Base-by-base conservation (phyloP, 2,329 filamentous ascomycete species). In the Bipolaris sorokiniana region DNA sequence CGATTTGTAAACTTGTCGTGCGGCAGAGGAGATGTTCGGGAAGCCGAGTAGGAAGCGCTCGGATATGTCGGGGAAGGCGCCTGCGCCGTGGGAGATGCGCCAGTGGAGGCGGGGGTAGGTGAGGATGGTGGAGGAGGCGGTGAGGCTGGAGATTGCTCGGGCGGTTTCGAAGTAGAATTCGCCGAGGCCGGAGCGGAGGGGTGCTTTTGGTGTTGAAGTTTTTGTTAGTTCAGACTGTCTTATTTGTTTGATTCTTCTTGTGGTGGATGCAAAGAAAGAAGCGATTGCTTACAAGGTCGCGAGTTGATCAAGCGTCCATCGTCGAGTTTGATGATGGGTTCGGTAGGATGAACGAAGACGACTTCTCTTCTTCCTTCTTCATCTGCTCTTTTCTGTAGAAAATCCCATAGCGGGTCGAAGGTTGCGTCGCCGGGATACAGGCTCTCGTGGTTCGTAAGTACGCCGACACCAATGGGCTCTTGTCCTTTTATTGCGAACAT, bases 111-210 rank as follows among this genome's bases (percentile, higher is more conserved):
- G 64, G 0, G 71, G 72, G 51, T 64, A 73, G 22, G 65, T 67
- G 38, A 67, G 53, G 16, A 75, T 67, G 0, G 72, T 70, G 7
- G 58, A 53, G 7, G 61, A 61, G 5, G 73, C 72, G 0, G 71
- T 76, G 13, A 76, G 66, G 28, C 67, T 71, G 1, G 70, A 74
- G 26, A 76, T 66, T 16, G 73, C 73, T 9, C 74, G 63, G 1
- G 73, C 74, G 5, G 72, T 76, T 49, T 76, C 74, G 46, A 75
- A 76, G 58, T 76, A 76, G 49, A 76, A 75, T 26, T 76, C 74
- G 5, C 72, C 73, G 0, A 76, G 59, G 11, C 73, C 74, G 3
- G 72, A 71, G 5, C 73, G 67, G 1, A 76, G 61, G 1, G 72
- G 71, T 44, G 73, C 73, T 76, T 28, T 42, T 7, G 26, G 9